Base-by-base conservation (phyloP, 371 early-diverging fungal species). In the Mortierella sp. region DNA sequence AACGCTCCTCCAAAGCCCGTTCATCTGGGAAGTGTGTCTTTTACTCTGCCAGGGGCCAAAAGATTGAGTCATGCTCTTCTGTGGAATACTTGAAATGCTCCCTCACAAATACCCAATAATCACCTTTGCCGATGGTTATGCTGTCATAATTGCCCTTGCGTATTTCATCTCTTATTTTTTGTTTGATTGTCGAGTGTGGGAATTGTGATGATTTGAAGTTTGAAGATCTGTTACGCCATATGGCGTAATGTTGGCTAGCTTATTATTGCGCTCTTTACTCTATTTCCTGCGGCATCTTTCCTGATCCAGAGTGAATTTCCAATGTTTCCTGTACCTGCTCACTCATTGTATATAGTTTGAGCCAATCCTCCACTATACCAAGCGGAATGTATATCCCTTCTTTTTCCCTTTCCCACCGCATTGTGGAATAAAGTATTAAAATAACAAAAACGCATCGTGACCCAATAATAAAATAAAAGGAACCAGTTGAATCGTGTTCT, bases 11-110 rank as follows among this genome's bases (percentile, higher is more conserved):
- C 28, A 86, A 82, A 51, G 87, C 93, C 19, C 88, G 91, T 43
- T 86, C 85, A 34, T 89, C 91, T 69, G 93, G 94, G 26, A 85
- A 88, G 55, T 91, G 91, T 57, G 83, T 89, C 28, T 94, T 93
- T 74, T 93, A 89, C 76, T 91, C 92, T 28, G 75, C 87, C 34
- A 70, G 82, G 42, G 94, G 94, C 49, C 64, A 84, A 37, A 74
- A 70, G 54, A 65, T 80, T 43, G 71, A 70, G 5, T 74, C 80
- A 64, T 74, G 75, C 55, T 73, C 73, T 23, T 78, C 79, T 12
- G 80, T 64, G 17, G 61, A 70, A n/a, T 80, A 80, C 57, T 43
- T 74, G 31, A 74, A 80, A 57, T 80, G 80, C 58, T 74, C 75
- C 37, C 71, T 80, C 68, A 80, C 75, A n/a, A 76, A 71, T 40